Percentiles rank a stretch among this genome's conserved stretches.
These are phyloP conservation scores for Aureoboletus auriporus DNA, from an alignment of 768 basidiomycete species.

Conservation along the genomic window DNA sequence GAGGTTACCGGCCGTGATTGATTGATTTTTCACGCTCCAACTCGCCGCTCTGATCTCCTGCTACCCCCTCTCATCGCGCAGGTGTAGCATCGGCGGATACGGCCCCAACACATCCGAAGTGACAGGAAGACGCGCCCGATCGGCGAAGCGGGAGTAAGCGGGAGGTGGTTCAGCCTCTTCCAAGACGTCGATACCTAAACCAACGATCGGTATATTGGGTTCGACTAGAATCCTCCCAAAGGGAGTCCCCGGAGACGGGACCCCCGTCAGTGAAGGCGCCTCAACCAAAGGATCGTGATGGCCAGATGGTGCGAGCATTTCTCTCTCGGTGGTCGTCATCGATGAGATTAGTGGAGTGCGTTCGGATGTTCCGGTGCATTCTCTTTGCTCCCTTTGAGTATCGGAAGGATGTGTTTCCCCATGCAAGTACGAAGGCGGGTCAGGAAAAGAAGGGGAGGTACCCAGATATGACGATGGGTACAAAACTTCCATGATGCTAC, in stretches of 20 bases:
- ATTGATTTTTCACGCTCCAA: too few relatives aligned
- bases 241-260: constrained; percentile 6
- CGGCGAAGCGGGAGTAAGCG: constrained; percentile 25
- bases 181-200: constrained; percentile 4
- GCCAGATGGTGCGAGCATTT: neutral
- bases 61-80: neutral
- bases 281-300: constrained; percentile 1
- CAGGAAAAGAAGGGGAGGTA: constrained; percentile 6
- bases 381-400: neutral
- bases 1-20: too few relatives aligned
- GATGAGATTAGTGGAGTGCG: neutral
- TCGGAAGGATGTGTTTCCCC: neutral
- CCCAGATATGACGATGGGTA: constrained; percentile 18
- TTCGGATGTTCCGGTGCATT: neutral
- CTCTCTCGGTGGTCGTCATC: neutral
- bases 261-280: constrained; percentile 12
- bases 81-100: constrained; percentile 18
- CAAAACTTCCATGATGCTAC: constrained; percentile 21
- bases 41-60: too few relatives aligned
- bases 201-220: neutral
- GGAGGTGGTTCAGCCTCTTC: constrained; percentile 11
- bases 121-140: constrained; percentile 1
- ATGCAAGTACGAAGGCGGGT: constrained; percentile 18
- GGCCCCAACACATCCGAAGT: constrained; percentile 15
- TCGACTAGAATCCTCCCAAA: neutral